A percentile compares a stretch with the other conserved stretches of the same genome.
Conservation (phyloP, 2,329 filamentous ascomycete genomes). For the Didymellaceae sp. region DNA sequence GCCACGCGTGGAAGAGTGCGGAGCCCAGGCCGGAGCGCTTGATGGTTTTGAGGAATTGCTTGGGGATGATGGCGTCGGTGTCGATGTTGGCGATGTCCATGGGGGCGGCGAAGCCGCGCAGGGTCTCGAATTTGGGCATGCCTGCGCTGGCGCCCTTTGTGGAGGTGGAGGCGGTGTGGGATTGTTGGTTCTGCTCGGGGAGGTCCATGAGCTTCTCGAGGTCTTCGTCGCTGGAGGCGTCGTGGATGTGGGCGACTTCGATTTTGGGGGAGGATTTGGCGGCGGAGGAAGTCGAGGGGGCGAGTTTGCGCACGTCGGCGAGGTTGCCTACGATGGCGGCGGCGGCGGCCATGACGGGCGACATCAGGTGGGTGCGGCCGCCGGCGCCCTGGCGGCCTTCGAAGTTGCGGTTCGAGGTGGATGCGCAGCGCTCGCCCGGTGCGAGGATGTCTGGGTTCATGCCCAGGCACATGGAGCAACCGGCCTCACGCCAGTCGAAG, state of each 20-base stretch:
- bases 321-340: conserved; percentile 90
- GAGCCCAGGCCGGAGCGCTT: conserved; percentile 92
- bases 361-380: conserved; percentile 94
- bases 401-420: conserved; percentile 96
- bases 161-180: conserved; percentile 67
- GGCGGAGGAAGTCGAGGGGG: conserved; percentile 54
- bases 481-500: conserved; percentile 97
- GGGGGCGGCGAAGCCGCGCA: conserved; percentile 87
- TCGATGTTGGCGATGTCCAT: conserved; percentile 91
- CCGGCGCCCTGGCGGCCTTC: conserved; percentile 93
- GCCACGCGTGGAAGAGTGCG: conserved; percentile 85
- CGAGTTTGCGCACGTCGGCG: conserved; percentile 84
- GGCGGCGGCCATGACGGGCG: conserved; percentile 93
- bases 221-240: conserved; percentile 66
- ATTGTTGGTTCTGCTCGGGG: conserved; percentile 66
- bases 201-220: conserved; percentile 68
- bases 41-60: conserved; percentile 99
- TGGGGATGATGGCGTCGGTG: conserved; percentile 99
- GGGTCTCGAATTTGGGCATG: conserved; percentile 80
- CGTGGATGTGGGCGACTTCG: conserved; percentile 64
- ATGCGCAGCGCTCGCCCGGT: conserved; percentile 90
- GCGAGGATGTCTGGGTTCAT: conserved; percentile 99
- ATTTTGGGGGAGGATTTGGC: conserved; percentile 62
- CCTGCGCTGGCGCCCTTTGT: conserved; percentile 62
- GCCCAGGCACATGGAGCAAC: conserved; percentile 98